phyloP scores from a whole-genome alignment of 371 early-diverging fungal genomes.

The Mortierella sp. region DNA sequence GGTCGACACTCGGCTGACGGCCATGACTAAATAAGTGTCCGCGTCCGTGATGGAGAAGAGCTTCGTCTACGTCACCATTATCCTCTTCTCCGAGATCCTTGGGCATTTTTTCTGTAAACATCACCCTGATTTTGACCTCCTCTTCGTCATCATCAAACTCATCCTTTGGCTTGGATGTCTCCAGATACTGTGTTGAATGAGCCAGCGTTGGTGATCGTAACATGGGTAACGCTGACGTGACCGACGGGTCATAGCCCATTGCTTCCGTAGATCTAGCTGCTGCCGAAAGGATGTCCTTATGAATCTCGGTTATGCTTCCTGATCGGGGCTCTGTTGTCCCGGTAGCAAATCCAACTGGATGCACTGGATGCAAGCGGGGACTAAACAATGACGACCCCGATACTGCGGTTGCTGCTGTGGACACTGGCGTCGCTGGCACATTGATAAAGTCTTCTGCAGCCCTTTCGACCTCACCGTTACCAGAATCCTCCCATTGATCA shows the following conservation, averaged over 20 bases:
- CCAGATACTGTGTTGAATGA: no score
- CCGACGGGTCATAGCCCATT: not conserved
- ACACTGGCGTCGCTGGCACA: no score
- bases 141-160: slow-evolving; percentile 21
- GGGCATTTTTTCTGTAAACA: slow-evolving; percentile 51
- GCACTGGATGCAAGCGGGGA: slow-evolving; percentile 13
- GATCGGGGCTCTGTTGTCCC: slow-evolving; percentile 34
- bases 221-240: not conserved
- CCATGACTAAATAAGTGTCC: slow-evolving; percentile 14
- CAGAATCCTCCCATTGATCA: slow-evolving; percentile 6
- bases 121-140: slow-evolving; percentile 22
- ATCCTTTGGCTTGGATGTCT: not conserved
- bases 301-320: slow-evolving; percentile 35
- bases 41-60: not conserved
- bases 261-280: not conserved
- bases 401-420: not conserved
- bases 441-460: no score
- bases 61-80: not conserved
- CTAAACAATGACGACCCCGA: not conserved
- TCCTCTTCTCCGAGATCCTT: slow-evolving; percentile 46
- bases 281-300: slow-evolving; percentile 3
- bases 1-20: slow-evolving; percentile 30
- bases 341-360: slow-evolving; percentile 15
- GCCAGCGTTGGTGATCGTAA: slow-evolving; percentile 3
- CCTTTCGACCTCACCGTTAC: slow-evolving; percentile 4